Conservation (phyloP, 2,329 filamentous ascomycete species). For the Curvularia lunata region DNA sequence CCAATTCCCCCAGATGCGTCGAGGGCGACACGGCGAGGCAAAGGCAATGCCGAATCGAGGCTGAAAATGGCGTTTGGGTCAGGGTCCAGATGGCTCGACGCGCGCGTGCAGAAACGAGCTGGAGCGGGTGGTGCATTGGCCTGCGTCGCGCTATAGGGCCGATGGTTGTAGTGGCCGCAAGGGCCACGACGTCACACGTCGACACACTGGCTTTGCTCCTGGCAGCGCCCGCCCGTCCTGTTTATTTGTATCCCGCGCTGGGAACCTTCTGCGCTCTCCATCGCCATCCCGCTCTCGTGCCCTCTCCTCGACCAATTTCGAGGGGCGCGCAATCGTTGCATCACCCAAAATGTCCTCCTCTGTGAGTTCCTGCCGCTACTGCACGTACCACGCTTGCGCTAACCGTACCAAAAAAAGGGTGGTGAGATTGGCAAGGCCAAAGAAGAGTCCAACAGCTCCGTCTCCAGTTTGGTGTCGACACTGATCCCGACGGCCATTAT, state of each 20-base stretch:
- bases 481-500: slow-evolving; percentile 41
- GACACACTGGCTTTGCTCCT: slow-evolving; percentile 16
- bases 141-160: slow-evolving; percentile 17
- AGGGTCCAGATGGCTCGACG: slow-evolving; percentile 24
- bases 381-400: slow-evolving; percentile 1
- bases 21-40: not conserved
- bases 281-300: slow-evolving; percentile 12
- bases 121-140: slow-evolving; percentile 11
- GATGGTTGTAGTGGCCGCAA: slow-evolving; percentile 24
- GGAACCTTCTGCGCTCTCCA: slow-evolving; percentile 12
- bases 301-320: slow-evolving; percentile 6
- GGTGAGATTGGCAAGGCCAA: slow-evolving; percentile 33
- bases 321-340: slow-evolving; percentile 15
- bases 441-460: slow-evolving; percentile 54
- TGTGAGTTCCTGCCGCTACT: slow-evolving; percentile 15
- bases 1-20: slow-evolving; percentile 18
- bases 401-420: slow-evolving; percentile 20
- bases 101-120: slow-evolving; percentile 1
- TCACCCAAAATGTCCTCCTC: slow-evolving; percentile 33
- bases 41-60: slow-evolving; percentile 17
- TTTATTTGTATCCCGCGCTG: slow-evolving; percentile 25
- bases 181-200: slow-evolving; percentile 25
- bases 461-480: slow-evolving; percentile 49
- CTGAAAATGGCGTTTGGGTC: slow-evolving; percentile 16
- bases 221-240: slow-evolving; percentile 24